Evolutionary conservation across 768 basidiomycete genomes (phyloP).

Genomic region (Phaeotremella skinneri): DNA sequence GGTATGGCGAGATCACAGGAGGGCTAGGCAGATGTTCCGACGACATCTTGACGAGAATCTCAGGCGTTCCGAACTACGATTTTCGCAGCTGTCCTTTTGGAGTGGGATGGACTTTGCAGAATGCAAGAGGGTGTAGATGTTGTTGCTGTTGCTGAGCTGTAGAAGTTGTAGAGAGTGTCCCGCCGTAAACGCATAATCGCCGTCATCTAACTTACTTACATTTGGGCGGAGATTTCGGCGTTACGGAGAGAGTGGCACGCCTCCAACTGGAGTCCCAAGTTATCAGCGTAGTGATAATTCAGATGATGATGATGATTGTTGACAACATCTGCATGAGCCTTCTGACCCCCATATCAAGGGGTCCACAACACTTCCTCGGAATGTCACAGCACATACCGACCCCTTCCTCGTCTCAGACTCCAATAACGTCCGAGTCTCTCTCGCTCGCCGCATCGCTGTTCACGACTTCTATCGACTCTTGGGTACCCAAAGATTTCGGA

Average conservation of each 20-base stretch:
- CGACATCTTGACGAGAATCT: background rate
- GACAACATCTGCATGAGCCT: background rate
- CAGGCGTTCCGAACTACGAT: constrained; percentile 1
- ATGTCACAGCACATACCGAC: background rate
- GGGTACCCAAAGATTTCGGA: constrained; percentile 37
- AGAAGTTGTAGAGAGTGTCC: too few relatives aligned
- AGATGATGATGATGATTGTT: constrained; percentile 23
- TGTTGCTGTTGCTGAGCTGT: background rate
- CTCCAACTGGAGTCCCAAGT: background rate
- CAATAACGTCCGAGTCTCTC: constrained; percentile 17
- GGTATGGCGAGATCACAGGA: constrained; percentile 44
- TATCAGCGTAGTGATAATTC: constrained; percentile 11
- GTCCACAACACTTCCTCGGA: background rate
- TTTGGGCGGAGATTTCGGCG: constrained; percentile 1
- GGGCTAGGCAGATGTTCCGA: constrained; percentile 32
- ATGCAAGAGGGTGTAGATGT: background rate
- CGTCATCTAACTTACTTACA: too few relatives aligned
- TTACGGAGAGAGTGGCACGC: background rate
- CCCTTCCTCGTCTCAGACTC: background rate
- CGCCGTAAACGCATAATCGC: too few relatives aligned
- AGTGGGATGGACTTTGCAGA: background rate
- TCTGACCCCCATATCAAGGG: constrained; percentile 1
- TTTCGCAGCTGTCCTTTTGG: background rate
- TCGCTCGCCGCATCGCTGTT: constrained; percentile 30
- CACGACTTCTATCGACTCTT: constrained; percentile 27